Conservation (phyloP, 441 rosid genomes). For the Breynia disticha region DNA sequence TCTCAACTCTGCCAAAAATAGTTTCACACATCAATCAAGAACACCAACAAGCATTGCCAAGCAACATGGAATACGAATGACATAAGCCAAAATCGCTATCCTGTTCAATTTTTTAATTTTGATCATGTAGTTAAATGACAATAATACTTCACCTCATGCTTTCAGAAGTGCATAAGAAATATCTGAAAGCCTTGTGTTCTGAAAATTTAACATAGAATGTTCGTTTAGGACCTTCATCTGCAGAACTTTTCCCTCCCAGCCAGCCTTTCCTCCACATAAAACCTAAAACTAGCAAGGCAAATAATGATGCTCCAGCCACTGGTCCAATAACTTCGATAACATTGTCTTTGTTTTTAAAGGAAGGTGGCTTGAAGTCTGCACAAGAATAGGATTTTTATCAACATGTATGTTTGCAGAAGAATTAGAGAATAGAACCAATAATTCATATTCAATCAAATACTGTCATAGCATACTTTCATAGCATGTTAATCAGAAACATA, state of each 20-base stretch:
- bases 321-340: slow-evolving; percentile 25
- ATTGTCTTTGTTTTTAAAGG: slow-evolving; percentile 21
- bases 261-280: slow-evolving; percentile 48
- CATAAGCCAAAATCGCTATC: not conserved
- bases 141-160: not conserved
- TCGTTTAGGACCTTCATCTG: slow-evolving; percentile 57
- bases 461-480: not conserved
- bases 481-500: too few species aligned
- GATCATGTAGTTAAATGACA: not conserved
- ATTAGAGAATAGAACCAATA: not conserved
- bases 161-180: not conserved
- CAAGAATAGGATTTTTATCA: slow-evolving; percentile 13
- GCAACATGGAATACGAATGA: not conserved
- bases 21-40: too few species aligned
- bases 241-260: slow-evolving; percentile 42
- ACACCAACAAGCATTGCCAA: too few species aligned
- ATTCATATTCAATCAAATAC: not conserved
- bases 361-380: slow-evolving; percentile 69
- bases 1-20: slow-evolving; percentile 33
- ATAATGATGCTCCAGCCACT: slow-evolving; percentile 26
- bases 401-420: not conserved
- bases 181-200: not conserved
- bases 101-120: not conserved
- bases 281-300: slow-evolving; percentile 32
- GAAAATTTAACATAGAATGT: not conserved